Evolutionary conservation across 257 asterid genomes (phyloP).

Genomic region (Przewalskia tangutica): DNA sequence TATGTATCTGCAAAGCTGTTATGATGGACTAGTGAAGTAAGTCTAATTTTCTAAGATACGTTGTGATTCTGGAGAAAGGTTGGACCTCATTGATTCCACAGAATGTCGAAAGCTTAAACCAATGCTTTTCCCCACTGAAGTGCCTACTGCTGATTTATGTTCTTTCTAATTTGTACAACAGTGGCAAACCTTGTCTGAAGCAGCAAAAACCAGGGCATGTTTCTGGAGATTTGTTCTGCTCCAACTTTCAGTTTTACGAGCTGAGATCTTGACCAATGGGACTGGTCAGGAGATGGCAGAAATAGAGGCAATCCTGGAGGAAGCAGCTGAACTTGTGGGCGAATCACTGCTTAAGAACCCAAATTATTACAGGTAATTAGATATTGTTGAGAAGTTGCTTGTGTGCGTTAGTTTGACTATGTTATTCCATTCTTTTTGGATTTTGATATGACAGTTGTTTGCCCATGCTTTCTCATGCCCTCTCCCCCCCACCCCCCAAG

Average conservation of each 20-base stretch:
- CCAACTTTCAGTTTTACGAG: slow-evolving; percentile 53
- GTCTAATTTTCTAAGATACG: not conserved
- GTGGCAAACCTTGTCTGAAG: slow-evolving; percentile 87
- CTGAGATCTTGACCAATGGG: slow-evolving; percentile 60
- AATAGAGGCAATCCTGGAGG: slow-evolving; percentile 83
- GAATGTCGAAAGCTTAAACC: slow-evolving; percentile 2
- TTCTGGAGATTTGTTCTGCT: slow-evolving; percentile 92
- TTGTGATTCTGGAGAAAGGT: not conserved
- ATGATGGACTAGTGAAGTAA: not conserved
- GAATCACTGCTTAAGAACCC: slow-evolving; percentile 71
- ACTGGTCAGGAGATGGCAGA: slow-evolving; percentile 76
- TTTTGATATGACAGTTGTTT: not conserved
- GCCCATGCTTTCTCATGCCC: not conserved
- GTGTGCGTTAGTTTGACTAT: not conserved
- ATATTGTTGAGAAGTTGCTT: not conserved
- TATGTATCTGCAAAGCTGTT: not conserved
- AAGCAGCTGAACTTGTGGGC: slow-evolving; percentile 98
- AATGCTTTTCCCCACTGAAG: not conserved
- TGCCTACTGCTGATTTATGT: slow-evolving; percentile 15
- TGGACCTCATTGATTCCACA: not conserved
- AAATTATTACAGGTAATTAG: slow-evolving; percentile 77
- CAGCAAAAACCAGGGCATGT: slow-evolving; percentile 71
- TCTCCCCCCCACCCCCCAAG: not conserved
- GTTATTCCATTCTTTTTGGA: not conserved
- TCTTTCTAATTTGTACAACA: slow-evolving; percentile 26